Percentiles rank a stretch among this genome's conserved stretches.
Conservation (phyloP, 352 stramenopile genomes). For the Phytophthora pluvialis region DNA sequence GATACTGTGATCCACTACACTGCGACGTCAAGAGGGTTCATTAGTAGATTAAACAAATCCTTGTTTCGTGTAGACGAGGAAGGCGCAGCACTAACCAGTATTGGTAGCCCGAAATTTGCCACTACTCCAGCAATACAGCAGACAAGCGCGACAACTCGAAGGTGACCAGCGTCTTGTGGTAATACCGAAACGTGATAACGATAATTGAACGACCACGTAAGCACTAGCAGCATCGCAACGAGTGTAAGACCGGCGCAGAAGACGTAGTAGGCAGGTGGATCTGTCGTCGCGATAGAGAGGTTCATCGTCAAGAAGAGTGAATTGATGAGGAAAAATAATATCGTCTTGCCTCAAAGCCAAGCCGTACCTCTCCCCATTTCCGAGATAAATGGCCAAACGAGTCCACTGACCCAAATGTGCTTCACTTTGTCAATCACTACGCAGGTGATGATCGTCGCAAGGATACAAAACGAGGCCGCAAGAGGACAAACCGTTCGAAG, state of each 20-base stretch:
- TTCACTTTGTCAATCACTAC: conserved; percentile 51
- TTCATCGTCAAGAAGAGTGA: too few relatives aligned
- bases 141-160: background rate
- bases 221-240: conserved; percentile 19
- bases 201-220: conserved; percentile 48
- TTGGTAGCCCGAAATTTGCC: background rate
- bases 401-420: conserved; percentile 38
- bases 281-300: conserved; percentile 1
- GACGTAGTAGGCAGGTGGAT: conserved; percentile 47
- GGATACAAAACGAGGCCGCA: conserved; percentile 25
- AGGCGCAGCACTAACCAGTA: background rate
- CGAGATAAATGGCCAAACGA: conserved; percentile 53
- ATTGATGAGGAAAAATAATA: too few relatives aligned
- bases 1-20: too few relatives aligned
- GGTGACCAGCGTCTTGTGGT: background rate
- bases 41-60: background rate
- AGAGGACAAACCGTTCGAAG: conserved; percentile 23
- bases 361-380: conserved; percentile 35
- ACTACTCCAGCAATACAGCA: background rate
- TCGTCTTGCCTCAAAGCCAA: too few relatives aligned
- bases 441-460: conserved; percentile 46
- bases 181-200: conserved; percentile 38
- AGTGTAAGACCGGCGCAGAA: conserved; percentile 49
- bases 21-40: too few relatives aligned
- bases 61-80: background rate